Conservation (phyloP, 176 grass and related monocot genomes). For the Hordeum vulgare region MorexV3_pseudomolecules_assembly NC_058519.1:234764121-234764620, state of each 20-base stretch:
- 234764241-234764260: too few species aligned
- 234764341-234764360: too few species aligned
- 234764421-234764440: not conserved
- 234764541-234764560: not conserved
- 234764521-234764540: not conserved
- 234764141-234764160: too few species aligned
- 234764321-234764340: too few species aligned
- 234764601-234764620: not conserved
- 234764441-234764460: not conserved
- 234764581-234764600: slow-evolving; percentile 4
- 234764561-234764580: not conserved
- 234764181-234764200: too few species aligned
- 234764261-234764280: too few species aligned
- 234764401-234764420: not conserved
- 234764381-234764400: not conserved
- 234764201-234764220: too few species aligned
- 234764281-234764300: too few species aligned
- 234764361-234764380: not conserved
- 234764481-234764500: not conserved
- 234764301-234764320: too few species aligned
- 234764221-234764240: too few species aligned
- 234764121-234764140: too few species aligned
- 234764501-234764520: not conserved
- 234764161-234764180: too few species aligned
- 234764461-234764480: not conserved